These are phyloP conservation scores for Oxytropis ochrocephala DNA, from an alignment of 306 rosid genomes.

Conservation along the genomic window DNA sequence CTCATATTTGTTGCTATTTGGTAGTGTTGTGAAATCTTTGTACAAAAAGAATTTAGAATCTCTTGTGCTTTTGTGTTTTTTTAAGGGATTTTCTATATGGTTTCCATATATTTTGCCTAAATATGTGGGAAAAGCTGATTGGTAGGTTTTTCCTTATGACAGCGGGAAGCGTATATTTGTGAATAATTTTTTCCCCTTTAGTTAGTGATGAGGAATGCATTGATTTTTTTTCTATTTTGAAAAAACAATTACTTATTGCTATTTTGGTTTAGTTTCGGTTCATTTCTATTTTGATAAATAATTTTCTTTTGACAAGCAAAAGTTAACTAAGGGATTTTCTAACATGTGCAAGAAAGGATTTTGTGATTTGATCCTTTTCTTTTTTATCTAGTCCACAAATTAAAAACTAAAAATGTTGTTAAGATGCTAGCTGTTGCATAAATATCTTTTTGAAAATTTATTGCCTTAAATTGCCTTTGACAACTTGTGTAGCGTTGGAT, in stretches of 20 bases:
- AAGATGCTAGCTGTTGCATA: too few species aligned
- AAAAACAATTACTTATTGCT: not conserved
- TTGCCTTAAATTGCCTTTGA: too few species aligned
- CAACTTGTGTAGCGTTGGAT: too few species aligned
- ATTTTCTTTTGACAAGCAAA: too few species aligned
- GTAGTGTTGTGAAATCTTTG: constrained; percentile 6
- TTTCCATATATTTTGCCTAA: not conserved
- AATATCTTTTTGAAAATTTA: too few species aligned
- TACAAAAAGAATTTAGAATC: not conserved
- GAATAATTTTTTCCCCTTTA: not conserved
- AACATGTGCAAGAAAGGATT: not conserved
- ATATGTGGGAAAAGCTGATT: not conserved
- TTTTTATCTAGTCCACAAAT: not conserved
- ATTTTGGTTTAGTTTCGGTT: not conserved
- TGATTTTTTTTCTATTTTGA: not conserved
- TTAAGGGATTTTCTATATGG: constrained; percentile 6
- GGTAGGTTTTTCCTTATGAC: not conserved
- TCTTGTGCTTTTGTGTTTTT: not conserved
- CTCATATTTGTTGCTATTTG: not conserved
- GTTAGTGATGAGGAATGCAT: not conserved
- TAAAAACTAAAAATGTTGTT: not conserved
- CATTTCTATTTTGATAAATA: not conserved
- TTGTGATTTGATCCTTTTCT: not conserved
- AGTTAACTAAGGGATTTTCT: not conserved
- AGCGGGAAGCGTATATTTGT: not conserved